Conservation (phyloP, 768 basidiomycete species). For the Pholiota microspora region DNA sequence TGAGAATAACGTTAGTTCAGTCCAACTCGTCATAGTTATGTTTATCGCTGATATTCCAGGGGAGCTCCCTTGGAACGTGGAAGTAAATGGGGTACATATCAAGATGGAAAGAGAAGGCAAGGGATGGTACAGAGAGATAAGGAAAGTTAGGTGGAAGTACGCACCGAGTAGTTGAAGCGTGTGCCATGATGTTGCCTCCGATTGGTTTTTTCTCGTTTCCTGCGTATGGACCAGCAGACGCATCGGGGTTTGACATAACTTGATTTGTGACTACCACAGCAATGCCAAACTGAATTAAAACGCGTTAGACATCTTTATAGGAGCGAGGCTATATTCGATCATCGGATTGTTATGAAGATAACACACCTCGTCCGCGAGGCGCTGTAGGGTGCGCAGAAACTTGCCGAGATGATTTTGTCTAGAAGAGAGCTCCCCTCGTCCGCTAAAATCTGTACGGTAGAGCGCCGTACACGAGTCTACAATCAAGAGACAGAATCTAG, state of each 20-base stretch:
- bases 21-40: background rate
- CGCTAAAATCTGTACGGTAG: conserved; percentile 94
- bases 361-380: conserved; percentile 91
- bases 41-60: background rate
- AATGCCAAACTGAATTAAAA: conserved; percentile 76
- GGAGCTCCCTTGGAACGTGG: background rate
- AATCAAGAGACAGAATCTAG: conserved; percentile 93
- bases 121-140: background rate
- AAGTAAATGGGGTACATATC: background rate
- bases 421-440: conserved; percentile 92
- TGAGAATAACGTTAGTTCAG: background rate
- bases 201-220: conserved; percentile 97
- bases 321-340: background rate
- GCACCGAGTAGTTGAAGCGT: conserved; percentile 95
- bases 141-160: conserved; percentile 14
- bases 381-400: conserved; percentile 88
- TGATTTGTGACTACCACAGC: conserved; percentile 98
- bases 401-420: conserved; percentile 95
- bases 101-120: background rate
- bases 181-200: conserved; percentile 98
- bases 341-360: background rate
- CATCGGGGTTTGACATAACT: conserved; percentile 99
- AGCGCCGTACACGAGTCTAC: conserved; percentile 96
- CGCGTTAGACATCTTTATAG: conserved; percentile 1
- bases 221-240: conserved; percentile 83